Conservation (phyloP, 345 rosid species). For the Syzygium oleosum region DNA sequence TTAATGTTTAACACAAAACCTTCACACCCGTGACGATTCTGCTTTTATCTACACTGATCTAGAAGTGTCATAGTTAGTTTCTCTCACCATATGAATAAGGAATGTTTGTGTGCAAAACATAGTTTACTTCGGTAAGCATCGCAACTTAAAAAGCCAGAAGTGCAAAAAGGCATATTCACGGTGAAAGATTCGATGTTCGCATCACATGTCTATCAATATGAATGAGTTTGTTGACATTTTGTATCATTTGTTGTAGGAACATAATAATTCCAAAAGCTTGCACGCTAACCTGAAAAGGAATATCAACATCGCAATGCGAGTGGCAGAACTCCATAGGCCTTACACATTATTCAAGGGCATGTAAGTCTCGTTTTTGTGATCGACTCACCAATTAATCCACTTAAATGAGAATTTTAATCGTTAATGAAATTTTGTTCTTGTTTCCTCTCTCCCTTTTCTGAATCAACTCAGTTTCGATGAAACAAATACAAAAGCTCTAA, state of each 20-base stretch:
- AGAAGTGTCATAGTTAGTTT: no score
- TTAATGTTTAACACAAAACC: no score
- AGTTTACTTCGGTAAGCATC: not conserved
- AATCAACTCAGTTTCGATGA: constrained; percentile 22
- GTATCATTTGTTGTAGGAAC: constrained; percentile 1
- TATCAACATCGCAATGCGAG: constrained; percentile 12
- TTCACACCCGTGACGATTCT: no score
- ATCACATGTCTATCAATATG: no score
- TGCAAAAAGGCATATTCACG: not conserved
- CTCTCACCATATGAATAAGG: not conserved
- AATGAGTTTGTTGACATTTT: no score
- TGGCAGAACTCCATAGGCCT: constrained; percentile 26
- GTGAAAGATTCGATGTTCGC: no score
- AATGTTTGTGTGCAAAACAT: not conserved
- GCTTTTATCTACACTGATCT: no score
- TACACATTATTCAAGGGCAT: constrained; percentile 28
- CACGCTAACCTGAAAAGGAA: constrained; percentile 11
- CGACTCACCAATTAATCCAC: no score
- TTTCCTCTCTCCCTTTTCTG: no score
- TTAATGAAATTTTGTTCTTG: no score
- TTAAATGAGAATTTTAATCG: no score
- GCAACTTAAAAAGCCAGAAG: not conserved
- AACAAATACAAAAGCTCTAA: constrained; percentile 13
- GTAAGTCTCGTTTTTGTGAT: not conserved
- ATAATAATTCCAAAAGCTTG: constrained; percentile 5